Conservation (phyloP, 495 filamentous ascomycete species). For the Rostrohypoxylon terebratum region DNA sequence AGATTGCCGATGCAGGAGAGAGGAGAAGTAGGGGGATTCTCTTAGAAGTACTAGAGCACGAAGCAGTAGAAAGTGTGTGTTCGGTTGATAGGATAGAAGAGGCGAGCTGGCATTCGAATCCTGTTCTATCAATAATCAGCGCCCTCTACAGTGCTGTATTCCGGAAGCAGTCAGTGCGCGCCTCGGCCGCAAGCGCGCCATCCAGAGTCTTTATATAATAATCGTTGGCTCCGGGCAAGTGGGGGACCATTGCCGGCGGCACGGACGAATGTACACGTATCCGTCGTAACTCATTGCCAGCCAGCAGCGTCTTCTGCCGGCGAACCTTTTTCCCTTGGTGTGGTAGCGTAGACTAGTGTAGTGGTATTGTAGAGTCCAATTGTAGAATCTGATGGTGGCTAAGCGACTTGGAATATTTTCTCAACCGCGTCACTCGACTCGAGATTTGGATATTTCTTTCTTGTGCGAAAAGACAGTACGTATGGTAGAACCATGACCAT, state of each 20-base stretch:
- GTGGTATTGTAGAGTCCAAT: not conserved
- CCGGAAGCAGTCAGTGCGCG: slow-evolving; percentile 40
- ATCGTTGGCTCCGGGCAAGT: slow-evolving; percentile 33
- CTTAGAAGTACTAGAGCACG: not conserved
- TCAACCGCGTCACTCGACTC: slow-evolving; percentile 38
- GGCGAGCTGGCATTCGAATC: slow-evolving; percentile 39
- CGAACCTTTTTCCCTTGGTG: not conserved
- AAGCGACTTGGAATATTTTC: not conserved
- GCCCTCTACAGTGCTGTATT: slow-evolving; percentile 26
- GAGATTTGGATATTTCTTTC: slow-evolving; percentile 9
- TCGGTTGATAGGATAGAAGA: slow-evolving; percentile 27
- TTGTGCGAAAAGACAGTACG: not conserved
- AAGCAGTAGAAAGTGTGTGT: slow-evolving; percentile 7
- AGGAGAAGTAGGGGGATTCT: slow-evolving; percentile 21
- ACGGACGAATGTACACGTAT: slow-evolving; percentile 31
- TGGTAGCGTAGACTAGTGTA: not conserved
- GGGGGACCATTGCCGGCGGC: slow-evolving; percentile 39
- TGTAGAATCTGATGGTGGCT: not conserved
- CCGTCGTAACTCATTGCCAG: slow-evolving; percentile 33
- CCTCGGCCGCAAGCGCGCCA: slow-evolving; percentile 39
- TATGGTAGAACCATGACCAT: slow-evolving; percentile 6
- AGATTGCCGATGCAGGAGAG: slow-evolving; percentile 2
- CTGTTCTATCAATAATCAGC: slow-evolving; percentile 46
- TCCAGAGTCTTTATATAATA: slow-evolving; percentile 44
- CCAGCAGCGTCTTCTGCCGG: slow-evolving; percentile 31